These are phyloP conservation scores for Fragaria ananassa DNA, from an alignment of 306 rosid genomes.

Conservation along the genomic window DNA sequence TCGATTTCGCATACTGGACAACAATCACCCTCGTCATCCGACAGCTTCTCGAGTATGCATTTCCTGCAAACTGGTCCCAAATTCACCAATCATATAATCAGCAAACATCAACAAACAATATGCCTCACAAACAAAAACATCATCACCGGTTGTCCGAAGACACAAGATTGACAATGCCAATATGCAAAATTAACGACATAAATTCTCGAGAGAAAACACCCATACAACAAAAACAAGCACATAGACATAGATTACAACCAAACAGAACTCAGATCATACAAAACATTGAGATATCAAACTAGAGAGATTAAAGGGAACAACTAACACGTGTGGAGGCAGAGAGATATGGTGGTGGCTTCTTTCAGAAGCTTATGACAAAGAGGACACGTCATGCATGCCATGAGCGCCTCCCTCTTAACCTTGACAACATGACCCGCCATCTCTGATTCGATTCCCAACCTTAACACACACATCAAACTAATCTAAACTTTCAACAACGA, in stretches of 20 bases:
- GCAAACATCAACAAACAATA: constrained; percentile 18
- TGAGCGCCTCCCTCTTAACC: constrained; percentile 57
- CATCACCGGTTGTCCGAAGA: background rate
- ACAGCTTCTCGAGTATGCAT: constrained; percentile 75
- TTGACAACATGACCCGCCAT: constrained; percentile 58
- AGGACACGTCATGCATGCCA: constrained; percentile 98
- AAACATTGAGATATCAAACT: background rate
- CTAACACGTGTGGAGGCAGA: constrained; percentile 86
- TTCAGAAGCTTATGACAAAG: constrained; percentile 67
- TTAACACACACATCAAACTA: background rate
- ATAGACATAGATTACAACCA: constrained; percentile 11
- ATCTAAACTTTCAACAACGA: constrained; percentile 17
- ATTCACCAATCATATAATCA: constrained; percentile 24
- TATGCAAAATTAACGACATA: constrained; percentile 4
- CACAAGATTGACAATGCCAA: background rate
- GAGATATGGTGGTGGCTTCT: constrained; percentile 90
- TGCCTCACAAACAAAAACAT: background rate
- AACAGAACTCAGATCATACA: constrained; percentile 22
- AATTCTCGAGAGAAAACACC: background rate
- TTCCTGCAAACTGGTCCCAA: constrained; percentile 82
- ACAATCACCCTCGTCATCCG: constrained; percentile 76
- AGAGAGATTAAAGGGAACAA: constrained; percentile 14
- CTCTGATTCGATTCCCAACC: background rate
- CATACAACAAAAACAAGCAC: constrained; percentile 21
- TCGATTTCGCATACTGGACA: constrained; percentile 92